Conservation (phyloP, 1,284 basidiomycete species). For the Trichosporon sp. region DNA sequence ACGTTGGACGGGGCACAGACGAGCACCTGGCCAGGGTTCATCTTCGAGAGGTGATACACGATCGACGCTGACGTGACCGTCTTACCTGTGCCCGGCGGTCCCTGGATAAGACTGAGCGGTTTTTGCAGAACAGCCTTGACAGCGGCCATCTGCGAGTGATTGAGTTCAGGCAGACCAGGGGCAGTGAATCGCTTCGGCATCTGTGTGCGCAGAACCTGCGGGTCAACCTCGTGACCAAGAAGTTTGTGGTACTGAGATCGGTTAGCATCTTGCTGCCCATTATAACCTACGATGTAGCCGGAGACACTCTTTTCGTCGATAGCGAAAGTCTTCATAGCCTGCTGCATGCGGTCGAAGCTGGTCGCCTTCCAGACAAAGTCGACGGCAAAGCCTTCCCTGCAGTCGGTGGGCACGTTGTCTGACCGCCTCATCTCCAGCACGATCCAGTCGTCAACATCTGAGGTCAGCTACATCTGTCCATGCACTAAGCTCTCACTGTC, state of each 20-base stretch:
- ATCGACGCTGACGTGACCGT: constrained; percentile 99
- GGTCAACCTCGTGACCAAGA: constrained; percentile 90
- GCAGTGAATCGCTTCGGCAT: constrained; percentile 83
- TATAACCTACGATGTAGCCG: constrained; percentile 78
- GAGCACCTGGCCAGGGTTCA: constrained; percentile 98
- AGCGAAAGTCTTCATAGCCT: constrained; percentile 99
- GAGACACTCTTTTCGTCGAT: constrained; percentile 98
- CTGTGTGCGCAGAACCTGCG: constrained; percentile 72
- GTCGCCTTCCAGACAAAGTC: constrained; percentile 99
- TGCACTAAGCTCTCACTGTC: constrained; percentile 68
- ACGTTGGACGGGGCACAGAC: constrained; percentile 99
- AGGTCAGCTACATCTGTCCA: background rate
- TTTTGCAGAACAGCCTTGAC: constrained; percentile 98
- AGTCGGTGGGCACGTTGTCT: constrained; percentile 90
- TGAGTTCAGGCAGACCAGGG: constrained; percentile 93
- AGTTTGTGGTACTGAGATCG: constrained; percentile 60
- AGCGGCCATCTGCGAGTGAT: constrained; percentile 98
- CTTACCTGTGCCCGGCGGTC: constrained; percentile 97
- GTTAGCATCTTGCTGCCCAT: background rate
- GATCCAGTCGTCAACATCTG: constrained; percentile 96
- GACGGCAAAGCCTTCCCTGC: constrained; percentile 89
- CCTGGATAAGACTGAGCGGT: constrained; percentile 96
- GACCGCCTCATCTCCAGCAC: constrained; percentile 83
- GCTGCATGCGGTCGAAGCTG: constrained; percentile 97
- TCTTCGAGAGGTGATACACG: constrained; percentile 97